phyloP scores from a whole-genome alignment of 2,329 filamentous ascomycete species.

The Aspergillus hiratsukae region DNA sequence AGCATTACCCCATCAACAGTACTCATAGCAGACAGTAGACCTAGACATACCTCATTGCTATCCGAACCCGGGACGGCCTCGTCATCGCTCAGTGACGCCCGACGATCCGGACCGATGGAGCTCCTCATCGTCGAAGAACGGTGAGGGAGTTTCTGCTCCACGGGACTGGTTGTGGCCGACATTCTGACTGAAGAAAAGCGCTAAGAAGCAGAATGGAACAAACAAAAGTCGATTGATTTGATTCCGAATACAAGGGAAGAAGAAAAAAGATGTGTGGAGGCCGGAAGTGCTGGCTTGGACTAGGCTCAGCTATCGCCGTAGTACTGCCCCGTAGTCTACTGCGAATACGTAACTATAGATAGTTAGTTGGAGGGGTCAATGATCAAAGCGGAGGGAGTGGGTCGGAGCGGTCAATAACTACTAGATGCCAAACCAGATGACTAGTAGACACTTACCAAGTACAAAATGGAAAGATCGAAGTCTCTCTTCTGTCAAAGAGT shows the following conservation, averaged over 20 bases:
- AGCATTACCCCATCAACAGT: background rate
- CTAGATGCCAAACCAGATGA: background rate
- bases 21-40: background rate
- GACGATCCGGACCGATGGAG: constrained; percentile 24
- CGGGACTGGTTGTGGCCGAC: constrained; percentile 26
- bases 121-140: constrained; percentile 32
- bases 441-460: background rate
- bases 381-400: background rate
- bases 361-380: background rate
- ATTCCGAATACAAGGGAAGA: background rate
- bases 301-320: constrained; percentile 3
- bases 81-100: constrained; percentile 35
- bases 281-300: constrained; percentile 6
- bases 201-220: background rate
- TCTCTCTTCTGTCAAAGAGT: background rate
- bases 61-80: constrained; percentile 39
- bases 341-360: background rate
- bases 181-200: constrained; percentile 12
- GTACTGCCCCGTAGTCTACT: background rate
- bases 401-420: background rate
- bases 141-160: constrained; percentile 28
- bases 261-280: constrained; percentile 5
- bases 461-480: background rate
- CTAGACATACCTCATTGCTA: constrained; percentile 34
- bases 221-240: background rate